These are phyloP conservation scores for Pichia norvegensis DNA, from an alignment of 1,139 yeast species.

Conservation along the genomic window DNA sequence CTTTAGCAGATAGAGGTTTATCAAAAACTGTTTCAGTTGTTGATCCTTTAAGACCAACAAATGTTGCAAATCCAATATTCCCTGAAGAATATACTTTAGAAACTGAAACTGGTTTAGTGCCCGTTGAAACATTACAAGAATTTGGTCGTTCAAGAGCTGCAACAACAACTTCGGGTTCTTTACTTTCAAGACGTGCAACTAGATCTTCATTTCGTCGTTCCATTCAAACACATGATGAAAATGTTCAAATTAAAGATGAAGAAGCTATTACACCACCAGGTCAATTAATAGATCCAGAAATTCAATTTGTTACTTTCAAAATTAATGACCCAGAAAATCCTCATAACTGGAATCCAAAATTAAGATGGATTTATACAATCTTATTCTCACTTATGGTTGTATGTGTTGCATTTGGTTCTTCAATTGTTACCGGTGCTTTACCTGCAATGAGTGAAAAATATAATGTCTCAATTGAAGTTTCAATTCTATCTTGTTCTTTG, in stretches of 20 bases:
- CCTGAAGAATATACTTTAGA: conserved; percentile 89
- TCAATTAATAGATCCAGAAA: conserved; percentile 59
- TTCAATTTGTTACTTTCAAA: conserved; percentile 74
- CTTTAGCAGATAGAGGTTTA: conserved; percentile 57
- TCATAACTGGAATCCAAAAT: conserved; percentile 59
- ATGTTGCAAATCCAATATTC: conserved; percentile 56
- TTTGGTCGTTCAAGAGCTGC: conserved; percentile 49
- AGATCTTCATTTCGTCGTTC: conserved; percentile 2
- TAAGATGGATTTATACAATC: conserved; percentile 64
- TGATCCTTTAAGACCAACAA: conserved; percentile 55
- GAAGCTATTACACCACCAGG: conserved; percentile 17
- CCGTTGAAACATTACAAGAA: conserved; percentile 60
- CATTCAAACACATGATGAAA: neutral
- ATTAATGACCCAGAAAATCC: conserved; percentile 81
- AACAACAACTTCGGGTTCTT: conserved; percentile 11
- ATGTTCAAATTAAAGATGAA: conserved; percentile 18
- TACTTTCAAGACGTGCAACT: conserved; percentile 26
- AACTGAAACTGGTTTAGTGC: conserved; percentile 81
- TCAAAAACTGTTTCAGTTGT: conserved; percentile 44
- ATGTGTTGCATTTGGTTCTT: conserved; percentile 84
- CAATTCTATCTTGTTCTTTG: conserved; percentile 69
- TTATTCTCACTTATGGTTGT: conserved; percentile 62
- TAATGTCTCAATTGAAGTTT: conserved; percentile 67
- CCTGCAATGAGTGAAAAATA: conserved; percentile 55
- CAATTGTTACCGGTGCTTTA: conserved; percentile 82